A percentile compares a stretch with the other conserved stretches of the same genome.
These are phyloP conservation scores for Polysphondylium violaceum DNA, from an alignment of 78 protist genomes.

Conservation along the genomic window DNA sequence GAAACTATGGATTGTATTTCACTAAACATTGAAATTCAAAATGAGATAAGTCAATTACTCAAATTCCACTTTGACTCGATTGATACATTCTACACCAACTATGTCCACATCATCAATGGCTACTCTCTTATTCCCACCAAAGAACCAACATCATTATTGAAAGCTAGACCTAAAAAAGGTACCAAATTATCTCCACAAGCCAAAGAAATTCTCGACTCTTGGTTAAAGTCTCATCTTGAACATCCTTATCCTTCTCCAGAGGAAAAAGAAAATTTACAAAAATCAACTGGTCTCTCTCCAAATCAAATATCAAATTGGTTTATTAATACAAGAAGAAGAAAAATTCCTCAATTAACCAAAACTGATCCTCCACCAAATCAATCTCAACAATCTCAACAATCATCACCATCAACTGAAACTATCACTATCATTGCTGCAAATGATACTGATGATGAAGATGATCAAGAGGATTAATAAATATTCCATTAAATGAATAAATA, in stretches of 20 bases:
- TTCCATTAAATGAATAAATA: too few relatives aligned
- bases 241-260: slow-evolving; percentile 92
- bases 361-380: too few relatives aligned
- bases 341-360: slow-evolving; percentile 13
- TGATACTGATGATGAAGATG: too few relatives aligned
- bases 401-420: too few relatives aligned
- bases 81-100: slow-evolving; percentile 14
- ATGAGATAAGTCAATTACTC: neutral
- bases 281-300: slow-evolving; percentile 74
- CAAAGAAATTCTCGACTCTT: slow-evolving; percentile 8
- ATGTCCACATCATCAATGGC: slow-evolving; percentile 32
- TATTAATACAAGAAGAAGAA: slow-evolving; percentile 85
- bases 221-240: slow-evolving; percentile 81
- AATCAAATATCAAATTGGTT: slow-evolving; percentile 91
- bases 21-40: slow-evolving; percentile 8
- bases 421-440: too few relatives aligned
- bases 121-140: slow-evolving; percentile 4
- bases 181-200: neutral
- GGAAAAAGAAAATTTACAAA: slow-evolving; percentile 76
- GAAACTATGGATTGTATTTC: neutral
- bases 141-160: neutral
- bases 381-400: too few relatives aligned
- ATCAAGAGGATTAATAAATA: too few relatives aligned
- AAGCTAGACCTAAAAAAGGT: slow-evolving; percentile 36
- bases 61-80: slow-evolving; percentile 24